Evolutionary conservation across 1,284 basidiomycete genomes (phyloP).

Genomic region (Athelia sp.): DNA sequence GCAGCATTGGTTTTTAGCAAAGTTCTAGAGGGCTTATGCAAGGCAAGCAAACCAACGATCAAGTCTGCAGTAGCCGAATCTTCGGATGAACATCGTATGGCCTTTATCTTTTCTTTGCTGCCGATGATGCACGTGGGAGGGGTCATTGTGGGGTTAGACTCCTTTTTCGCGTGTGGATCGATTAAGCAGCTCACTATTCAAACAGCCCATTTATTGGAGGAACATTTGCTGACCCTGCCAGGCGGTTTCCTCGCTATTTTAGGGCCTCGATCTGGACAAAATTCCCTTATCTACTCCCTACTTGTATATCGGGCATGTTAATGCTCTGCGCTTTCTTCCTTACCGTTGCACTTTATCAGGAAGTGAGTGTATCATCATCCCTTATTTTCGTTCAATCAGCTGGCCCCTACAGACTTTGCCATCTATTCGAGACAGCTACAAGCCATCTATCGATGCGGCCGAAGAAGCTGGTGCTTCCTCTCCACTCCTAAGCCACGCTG

Average conservation of each 20-base stretch:
- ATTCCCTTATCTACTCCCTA: conserved; percentile 46
- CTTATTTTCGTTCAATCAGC: too few relatives aligned
- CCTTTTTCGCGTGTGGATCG: background rate
- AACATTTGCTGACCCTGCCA: conserved; percentile 33
- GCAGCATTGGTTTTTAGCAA: conserved; percentile 25
- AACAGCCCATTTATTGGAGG: background rate
- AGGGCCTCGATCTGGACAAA: conserved; percentile 39
- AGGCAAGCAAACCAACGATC: conserved; percentile 29
- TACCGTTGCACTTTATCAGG: too few relatives aligned
- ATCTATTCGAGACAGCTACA: too few relatives aligned
- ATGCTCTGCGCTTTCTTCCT: too few relatives aligned
- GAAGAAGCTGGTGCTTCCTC: too few relatives aligned
- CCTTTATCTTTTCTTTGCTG: conserved; percentile 36
- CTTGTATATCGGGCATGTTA: too few relatives aligned
- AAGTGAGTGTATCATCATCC: too few relatives aligned
- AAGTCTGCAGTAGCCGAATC: conserved; percentile 42
- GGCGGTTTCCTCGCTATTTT: conserved; percentile 42
- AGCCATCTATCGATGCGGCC: too few relatives aligned
- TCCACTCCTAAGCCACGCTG: too few relatives aligned
- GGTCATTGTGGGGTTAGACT: conserved; percentile 33
- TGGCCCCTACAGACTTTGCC: too few relatives aligned
- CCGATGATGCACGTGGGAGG: conserved; percentile 32
- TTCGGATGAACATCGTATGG: conserved; percentile 37
- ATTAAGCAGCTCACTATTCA: background rate
- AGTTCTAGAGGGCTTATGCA: background rate